Evolutionary conservation across 164 flowering plant species (phyloP).

Genomic region (Vitis labrusca): DNA sequence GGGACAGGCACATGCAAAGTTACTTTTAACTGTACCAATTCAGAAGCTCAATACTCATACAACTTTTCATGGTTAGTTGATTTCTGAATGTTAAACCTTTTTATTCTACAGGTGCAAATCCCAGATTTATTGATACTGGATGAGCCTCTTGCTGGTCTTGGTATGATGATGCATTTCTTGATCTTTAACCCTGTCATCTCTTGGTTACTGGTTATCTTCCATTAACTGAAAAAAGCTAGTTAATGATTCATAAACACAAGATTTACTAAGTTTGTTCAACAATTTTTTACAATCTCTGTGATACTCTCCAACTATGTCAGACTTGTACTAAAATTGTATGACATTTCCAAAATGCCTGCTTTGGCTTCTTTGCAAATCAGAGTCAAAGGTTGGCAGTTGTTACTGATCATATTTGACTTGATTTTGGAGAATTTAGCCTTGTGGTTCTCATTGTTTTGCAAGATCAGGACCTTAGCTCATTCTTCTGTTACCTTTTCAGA

Average conservation of each 20-base stretch:
- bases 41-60: not conserved
- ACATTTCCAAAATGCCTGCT: too few relatives aligned
- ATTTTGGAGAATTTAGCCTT: not conserved
- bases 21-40: not conserved
- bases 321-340: not conserved
- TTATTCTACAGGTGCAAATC: slow-evolving; percentile 65
- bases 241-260: too few relatives aligned
- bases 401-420: not conserved
- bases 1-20: not conserved
- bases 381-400: too few relatives aligned
- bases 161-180: slow-evolving; percentile 41
- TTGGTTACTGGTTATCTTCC: not conserved
- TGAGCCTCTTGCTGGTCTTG: slow-evolving; percentile 99
- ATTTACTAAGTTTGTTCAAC: not conserved
- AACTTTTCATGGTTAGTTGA: not conserved
- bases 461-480: slow-evolving; percentile 4
- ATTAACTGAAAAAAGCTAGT: too few relatives aligned
- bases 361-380: too few relatives aligned
- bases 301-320: too few relatives aligned
- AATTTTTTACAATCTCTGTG: not conserved
- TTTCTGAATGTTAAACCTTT: not conserved
- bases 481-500: slow-evolving; percentile 1
- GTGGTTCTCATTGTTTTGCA: not conserved
- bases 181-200: slow-evolving; percentile 1
- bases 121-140: slow-evolving; percentile 91